Percentiles rank a stretch among this genome's conserved stretches.
Evolutionary conservation across 768 basidiomycete species (phyloP).

Genomic region (Leccinum boreale): DNA sequence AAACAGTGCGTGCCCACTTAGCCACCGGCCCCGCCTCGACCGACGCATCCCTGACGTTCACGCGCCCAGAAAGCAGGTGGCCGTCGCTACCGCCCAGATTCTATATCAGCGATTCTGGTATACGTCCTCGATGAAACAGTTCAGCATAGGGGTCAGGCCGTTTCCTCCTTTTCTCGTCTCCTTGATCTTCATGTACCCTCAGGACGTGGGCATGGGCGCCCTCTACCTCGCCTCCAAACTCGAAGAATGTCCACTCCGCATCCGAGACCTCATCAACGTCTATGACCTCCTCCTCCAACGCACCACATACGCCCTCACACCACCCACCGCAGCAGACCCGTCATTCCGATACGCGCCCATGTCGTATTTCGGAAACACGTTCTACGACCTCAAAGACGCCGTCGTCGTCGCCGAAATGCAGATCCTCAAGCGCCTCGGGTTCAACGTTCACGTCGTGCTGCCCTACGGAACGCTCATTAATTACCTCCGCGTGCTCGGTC

Average conservation of each 20-base stretch:
- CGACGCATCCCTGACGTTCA: constrained; percentile 1
- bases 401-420: constrained; percentile 97
- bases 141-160: constrained; percentile 78
- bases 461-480: constrained; percentile 95
- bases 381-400: constrained; percentile 93
- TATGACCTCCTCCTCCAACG: constrained; percentile 88
- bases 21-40: neutral
- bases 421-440: constrained; percentile 90
- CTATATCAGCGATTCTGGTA: constrained; percentile 97
- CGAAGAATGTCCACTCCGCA: constrained; percentile 87
- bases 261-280: constrained; percentile 92
- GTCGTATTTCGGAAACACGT: constrained; percentile 85
- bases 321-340: constrained; percentile 17
- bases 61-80: constrained; percentile 80
- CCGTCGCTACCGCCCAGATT: constrained; percentile 94
- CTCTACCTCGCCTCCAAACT: constrained; percentile 87
- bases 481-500: constrained; percentile 87
- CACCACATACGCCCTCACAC: constrained; percentile 47
- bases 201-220: constrained; percentile 91
- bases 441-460: constrained; percentile 89
- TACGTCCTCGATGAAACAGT: constrained; percentile 91
- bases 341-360: constrained; percentile 73
- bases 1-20: constrained; percentile 62
- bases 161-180: constrained; percentile 11
- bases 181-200: constrained; percentile 2